phyloP scores from a whole-genome alignment of 805 yeast genomes.

The Yarrowia keelungensis region DNA sequence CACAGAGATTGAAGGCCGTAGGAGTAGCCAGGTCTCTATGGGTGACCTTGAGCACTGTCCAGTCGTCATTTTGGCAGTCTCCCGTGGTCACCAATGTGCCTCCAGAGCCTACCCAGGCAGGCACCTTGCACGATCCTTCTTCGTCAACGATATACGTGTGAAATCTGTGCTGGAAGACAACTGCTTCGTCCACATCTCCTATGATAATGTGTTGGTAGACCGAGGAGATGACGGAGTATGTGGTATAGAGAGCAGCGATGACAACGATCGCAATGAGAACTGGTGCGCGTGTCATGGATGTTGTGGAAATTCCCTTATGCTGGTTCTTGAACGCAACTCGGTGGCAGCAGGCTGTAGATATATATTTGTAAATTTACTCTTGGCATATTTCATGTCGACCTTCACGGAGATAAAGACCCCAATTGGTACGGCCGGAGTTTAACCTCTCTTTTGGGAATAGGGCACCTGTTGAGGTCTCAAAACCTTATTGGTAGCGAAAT shows the following conservation, averaged over 20 bases:
- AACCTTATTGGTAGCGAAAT: background rate
- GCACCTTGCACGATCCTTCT: background rate
- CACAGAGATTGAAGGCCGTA: background rate
- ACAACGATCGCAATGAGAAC: background rate
- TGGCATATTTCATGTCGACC: no score
- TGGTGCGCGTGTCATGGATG: no score
- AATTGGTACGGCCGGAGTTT: background rate
- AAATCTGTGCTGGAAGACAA: background rate
- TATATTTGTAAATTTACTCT: no score
- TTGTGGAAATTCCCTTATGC: no score
- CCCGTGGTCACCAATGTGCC: conserved; percentile 2
- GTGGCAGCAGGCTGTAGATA: no score
- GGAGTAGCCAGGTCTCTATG: background rate
- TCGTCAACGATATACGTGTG: conserved; percentile 8
- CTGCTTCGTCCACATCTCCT: conserved; percentile 1
- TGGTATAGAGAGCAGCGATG: background rate
- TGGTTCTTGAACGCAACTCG: no score
- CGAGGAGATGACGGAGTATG: background rate
- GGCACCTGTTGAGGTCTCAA: conserved; percentile 8
- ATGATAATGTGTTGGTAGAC: conserved; percentile 8
- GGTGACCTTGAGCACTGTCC: background rate
- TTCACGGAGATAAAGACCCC: no score
- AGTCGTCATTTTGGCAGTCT: background rate
- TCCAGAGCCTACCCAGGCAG: background rate
- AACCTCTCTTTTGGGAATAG: background rate